phyloP scores from a whole-genome alignment of 2,329 filamentous ascomycete genomes.

The Penicillium sumatraense region DNA sequence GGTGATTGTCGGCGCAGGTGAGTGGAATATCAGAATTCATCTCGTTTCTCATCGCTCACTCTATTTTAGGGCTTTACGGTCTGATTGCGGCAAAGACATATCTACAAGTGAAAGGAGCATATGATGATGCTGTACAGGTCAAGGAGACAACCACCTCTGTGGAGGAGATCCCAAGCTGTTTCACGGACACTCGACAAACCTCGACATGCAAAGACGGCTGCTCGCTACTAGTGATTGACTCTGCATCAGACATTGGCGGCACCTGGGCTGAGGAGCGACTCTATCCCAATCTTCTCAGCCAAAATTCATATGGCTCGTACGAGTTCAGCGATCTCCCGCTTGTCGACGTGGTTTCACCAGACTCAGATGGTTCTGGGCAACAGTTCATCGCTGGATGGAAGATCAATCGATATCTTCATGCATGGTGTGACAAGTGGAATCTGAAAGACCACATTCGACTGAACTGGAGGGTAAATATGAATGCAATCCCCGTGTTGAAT shows the following conservation, averaged over 20 bases:
- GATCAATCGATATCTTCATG: slow-evolving; percentile 30
- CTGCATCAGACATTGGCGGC: slow-evolving; percentile 29
- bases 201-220: not conserved
- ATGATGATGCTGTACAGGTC: not conserved
- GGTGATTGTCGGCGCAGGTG: slow-evolving; percentile 26
- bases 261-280: slow-evolving; percentile 34
- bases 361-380: slow-evolving; percentile 5
- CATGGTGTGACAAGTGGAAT: slow-evolving; percentile 29
- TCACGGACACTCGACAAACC: slow-evolving; percentile 3
- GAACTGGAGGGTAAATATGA: slow-evolving; percentile 25
- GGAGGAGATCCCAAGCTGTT: slow-evolving; percentile 12
- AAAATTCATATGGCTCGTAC: slow-evolving; percentile 34
- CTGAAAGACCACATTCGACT: slow-evolving; percentile 27
- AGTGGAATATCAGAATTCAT: not conserved
- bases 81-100: slow-evolving; percentile 37
- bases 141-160: not conserved
- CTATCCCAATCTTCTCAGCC: slow-evolving; percentile 34
- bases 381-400: slow-evolving; percentile 34
- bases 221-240: slow-evolving; percentile 31
- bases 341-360: slow-evolving; percentile 16
- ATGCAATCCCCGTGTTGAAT: not conserved
- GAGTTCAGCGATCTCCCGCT: slow-evolving; percentile 34
- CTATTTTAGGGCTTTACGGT: slow-evolving; percentile 29
- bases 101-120: slow-evolving; percentile 25
- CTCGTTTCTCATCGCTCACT: not conserved